Base-by-base conservation (phyloP, 129 eudicot genomes). In the Artemisia argyi region DNA sequence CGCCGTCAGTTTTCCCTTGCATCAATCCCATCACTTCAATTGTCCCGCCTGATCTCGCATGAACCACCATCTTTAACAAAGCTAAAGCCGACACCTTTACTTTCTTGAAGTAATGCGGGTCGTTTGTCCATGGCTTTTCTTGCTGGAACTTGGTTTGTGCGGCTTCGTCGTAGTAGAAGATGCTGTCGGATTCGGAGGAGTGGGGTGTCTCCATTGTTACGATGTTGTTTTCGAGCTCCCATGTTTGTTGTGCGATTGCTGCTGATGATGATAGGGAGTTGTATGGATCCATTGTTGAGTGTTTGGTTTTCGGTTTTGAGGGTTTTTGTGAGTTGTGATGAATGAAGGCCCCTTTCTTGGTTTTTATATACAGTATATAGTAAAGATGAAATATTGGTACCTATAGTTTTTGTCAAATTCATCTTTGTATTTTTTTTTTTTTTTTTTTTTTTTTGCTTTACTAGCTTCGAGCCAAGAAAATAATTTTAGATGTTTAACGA, bases 1-100 rank as follows among this genome's bases (percentile, higher is more conserved):
- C 99, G 0, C 97, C 97, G n/a, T 90, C 97, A 4, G 96, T 90
- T 78, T 95, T 95, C 8, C 99, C 99, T 65, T 95, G 99, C 99
- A 95, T 95, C 3, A 95, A 83, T 0, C 97, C 99, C 99, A 95
- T 95, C 30, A 95, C 88, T 73, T 95, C 97, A 17, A 95, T 95
- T 44, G 88, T 95, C 32, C 96, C 96, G 7, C 99, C 97, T 18
- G 97, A 95, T 24, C 97, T 91, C 2, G 97, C 84, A 79, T 95
- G 99, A 24, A 95, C 97, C 1, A 95, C 99, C 99, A 95, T 95
- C 84, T 95, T 95, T 26, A 95, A 83, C 0, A 95, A 80, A 0
- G 99, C 97, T 28, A 95, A 88, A 4, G 99, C 97, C 3, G 99
- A 95, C 76, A 95, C 72, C 69, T 86, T 88, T 32, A 95, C 99